Base-by-base conservation (phyloP, 1,139 yeast species). In the Geotrichum cucujoidarum region DNA sequence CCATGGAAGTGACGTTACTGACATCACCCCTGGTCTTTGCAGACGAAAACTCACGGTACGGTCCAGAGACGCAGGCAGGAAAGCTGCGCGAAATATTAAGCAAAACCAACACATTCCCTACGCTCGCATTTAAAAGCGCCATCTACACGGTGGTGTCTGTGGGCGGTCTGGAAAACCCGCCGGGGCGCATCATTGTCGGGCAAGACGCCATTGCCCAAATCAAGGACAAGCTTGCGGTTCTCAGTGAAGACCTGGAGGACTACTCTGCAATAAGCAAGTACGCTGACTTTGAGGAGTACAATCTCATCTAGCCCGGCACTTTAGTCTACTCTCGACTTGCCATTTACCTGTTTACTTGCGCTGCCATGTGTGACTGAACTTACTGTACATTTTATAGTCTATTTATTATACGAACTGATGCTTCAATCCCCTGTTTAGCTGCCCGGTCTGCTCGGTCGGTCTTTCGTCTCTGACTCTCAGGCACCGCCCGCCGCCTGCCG, bases 151-250 rank as follows among this genome's bases (percentile, higher is more conserved):
- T 65, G 13, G 49, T 58, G 38, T 54, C 57, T 8, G 55, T 64
- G 2, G 67, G 64, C 4, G 67, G 67, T 13, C 52, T 60, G 34
- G 60, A 58, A 30, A 63, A 64, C 49, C 68, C 68, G 7, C 68
- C 68, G 2, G 53, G 60, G 37, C 50, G 64, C 7, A 51, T 64
- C 18, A 55, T 61, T 11, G 61, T 61, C 2, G 68, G 68, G 1
- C 50, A 51, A 2, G 61, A 54, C 20, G 61, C 66, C 1, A 58
- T 63, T 20, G 57, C 54, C n/a, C 62, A 62, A 48, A 52, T 64
- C 27, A 52, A 56, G 36, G 65, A 63, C 43, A 57, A 57, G 25
- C 54, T 65, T 20, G 55, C 61, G 18, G 53, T 57, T n/a, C 54
- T 60, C 27, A 56, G 62, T 39, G 67, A 64, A 34, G 68, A 63